Base-by-base conservation (phyloP, 1,284 basidiomycete genomes). In the Gymnopus androsaceus region DNA sequence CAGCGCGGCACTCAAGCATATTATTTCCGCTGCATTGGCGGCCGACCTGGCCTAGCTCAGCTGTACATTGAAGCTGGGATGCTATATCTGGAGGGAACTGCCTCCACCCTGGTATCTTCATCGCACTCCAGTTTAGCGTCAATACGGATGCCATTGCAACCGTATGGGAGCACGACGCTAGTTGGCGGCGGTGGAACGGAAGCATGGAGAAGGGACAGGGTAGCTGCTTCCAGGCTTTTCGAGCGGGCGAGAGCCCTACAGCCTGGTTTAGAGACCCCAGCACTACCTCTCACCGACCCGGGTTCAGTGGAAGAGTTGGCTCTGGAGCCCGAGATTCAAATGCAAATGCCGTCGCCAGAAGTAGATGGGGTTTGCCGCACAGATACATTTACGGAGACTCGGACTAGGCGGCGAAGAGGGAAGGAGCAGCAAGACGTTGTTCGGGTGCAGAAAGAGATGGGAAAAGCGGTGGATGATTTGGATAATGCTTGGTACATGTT, bases 11-110 rank as follows among this genome's bases (percentile, higher is more conserved):
- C 81, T 2, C 62, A 72, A 27, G 70, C 75, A 0, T 90, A 90
- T 68, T 86, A 86, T 65, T 63, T 84, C 28, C 77, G 82, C 47
- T 81, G 81, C 50, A 69, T 91, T 8, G 89, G 89, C 23, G 87
- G 88, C 25, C 60, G 75, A 14, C 62, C 67, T 9, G 85, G 84
- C 0, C 75, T 91, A 4, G 88, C 86, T 1, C 84, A 83, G 59
- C 80, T 91, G 4, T 91, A 88, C 68, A 72, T 88, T 6, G 86
- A 89, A 67, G 86, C 86, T 3, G 89, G 89, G 3, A 74, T 90
- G 25, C 78, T 91, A 25, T 82, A 91, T 64, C 75, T 91, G 12
- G 89, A 91, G 68, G 88, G 89, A 11, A 79, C 85, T 14, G 88
- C 89, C 12, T 78, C 83, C 0, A 74, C 76, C 12, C 75, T 91